Conservation (phyloP, 495 filamentous ascomycete species). For the Penicillium verhagenii region DNA sequence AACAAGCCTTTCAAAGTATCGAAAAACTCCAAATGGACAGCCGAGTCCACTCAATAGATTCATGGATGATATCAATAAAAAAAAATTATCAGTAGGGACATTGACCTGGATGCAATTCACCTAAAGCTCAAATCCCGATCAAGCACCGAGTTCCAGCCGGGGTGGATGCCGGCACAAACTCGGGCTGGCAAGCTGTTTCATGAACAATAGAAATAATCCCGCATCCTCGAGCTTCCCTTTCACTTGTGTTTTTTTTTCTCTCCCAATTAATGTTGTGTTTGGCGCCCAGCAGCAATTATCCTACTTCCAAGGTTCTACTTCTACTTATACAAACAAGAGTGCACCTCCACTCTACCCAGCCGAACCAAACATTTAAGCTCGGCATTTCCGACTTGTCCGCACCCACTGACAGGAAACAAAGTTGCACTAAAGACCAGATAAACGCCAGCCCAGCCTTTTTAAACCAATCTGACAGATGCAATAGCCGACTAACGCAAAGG, state of each 20-base stretch:
- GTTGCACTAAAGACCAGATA: neutral
- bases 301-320: neutral
- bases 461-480: neutral
- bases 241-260: too few relatives aligned
- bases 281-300: neutral
- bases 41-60: too few relatives aligned
- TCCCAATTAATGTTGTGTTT: too few relatives aligned
- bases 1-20: neutral
- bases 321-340: neutral
- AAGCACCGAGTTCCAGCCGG: constrained; percentile 11
- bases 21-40: neutral
- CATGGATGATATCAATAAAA: too few relatives aligned
- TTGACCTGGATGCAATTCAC: too few relatives aligned
- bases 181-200: neutral
- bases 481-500: neutral
- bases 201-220: neutral
- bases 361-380: neutral
- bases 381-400: neutral
- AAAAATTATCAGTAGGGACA: too few relatives aligned
- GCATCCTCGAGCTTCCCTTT: neutral
- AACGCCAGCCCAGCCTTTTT: neutral
- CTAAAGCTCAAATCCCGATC: neutral
- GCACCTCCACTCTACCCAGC: neutral
- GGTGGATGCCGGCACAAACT: constrained; percentile 10
- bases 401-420: neutral